phyloP scores from a whole-genome alignment of 192 early-diverging fungal species.

The Coemansia sp. region DNA sequence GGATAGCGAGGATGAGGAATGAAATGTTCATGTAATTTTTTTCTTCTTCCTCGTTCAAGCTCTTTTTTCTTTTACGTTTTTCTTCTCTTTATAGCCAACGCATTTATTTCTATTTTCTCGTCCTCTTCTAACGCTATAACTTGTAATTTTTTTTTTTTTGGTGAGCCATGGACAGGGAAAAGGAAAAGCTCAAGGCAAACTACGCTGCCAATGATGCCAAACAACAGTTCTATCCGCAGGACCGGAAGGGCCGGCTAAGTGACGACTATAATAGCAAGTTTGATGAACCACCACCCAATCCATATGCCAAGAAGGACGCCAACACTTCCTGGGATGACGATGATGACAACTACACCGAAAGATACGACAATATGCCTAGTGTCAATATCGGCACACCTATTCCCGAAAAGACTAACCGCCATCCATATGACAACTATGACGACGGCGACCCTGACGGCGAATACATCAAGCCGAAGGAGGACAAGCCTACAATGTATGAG shows the following conservation, averaged over 20 bases:
- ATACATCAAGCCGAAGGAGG: slow-evolving; percentile 12
- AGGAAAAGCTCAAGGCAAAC: slow-evolving; percentile 6
- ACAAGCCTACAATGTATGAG: slow-evolving; percentile 3
- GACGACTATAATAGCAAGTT: slow-evolving; percentile 15
- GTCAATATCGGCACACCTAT: not conserved
- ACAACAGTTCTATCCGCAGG: not conserved
- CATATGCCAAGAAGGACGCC: not conserved
- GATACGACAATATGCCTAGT: slow-evolving; percentile 3
- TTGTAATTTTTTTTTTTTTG: slow-evolving; percentile 1
- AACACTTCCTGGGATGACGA: slow-evolving; percentile 3
- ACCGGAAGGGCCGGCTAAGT: slow-evolving; percentile 3
- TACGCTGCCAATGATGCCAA: slow-evolving; percentile 10
- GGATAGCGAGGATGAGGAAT: not conserved
- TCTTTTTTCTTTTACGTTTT: slow-evolving; percentile 1
- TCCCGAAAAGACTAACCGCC: not conserved
- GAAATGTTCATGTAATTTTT: not conserved
- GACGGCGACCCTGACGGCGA: slow-evolving; percentile 13
- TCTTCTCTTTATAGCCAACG: slow-evolving; percentile 1
- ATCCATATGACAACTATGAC: not conserved
- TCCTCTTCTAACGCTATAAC: not conserved
- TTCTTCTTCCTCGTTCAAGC: not conserved
- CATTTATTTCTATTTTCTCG: not conserved
- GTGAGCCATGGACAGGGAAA: not conserved
- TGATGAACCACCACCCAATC: not conserved
- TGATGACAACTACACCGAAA: not conserved